Conservation (phyloP, 2,329 filamentous ascomycete species). For the Xylariaceae sp. region DNA sequence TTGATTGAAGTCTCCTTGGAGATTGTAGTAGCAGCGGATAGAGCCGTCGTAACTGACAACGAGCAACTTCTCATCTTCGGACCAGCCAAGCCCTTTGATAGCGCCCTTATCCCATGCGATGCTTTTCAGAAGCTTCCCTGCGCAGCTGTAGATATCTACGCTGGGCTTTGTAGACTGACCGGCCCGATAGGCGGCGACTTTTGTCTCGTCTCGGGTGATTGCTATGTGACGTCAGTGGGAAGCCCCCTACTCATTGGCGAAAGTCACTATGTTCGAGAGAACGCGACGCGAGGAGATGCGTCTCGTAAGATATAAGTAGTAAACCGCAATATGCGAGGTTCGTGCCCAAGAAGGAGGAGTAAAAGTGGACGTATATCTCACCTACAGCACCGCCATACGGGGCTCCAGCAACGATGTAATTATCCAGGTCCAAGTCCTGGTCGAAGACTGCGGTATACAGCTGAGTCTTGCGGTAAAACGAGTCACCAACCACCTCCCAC, state of each 20-base stretch:
- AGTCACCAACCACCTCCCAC: constrained; percentile 91
- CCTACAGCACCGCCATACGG: constrained; percentile 92
- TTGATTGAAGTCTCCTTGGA: constrained; percentile 93
- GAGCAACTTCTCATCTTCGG: constrained; percentile 87
- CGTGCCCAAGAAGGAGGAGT: too few relatives aligned
- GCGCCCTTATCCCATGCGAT: constrained; percentile 90
- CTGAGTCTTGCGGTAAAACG: constrained; percentile 92
- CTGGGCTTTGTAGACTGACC: constrained; percentile 71
- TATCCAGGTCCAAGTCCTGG: constrained; percentile 89
- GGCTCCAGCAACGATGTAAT: constrained; percentile 87
- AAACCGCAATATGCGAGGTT: too few relatives aligned
- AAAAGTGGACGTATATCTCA: constrained; percentile 43
- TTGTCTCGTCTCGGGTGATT: constrained; percentile 83
- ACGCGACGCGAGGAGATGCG: neutral
- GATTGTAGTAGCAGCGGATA: constrained; percentile 83
- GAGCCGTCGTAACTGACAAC: constrained; percentile 87
- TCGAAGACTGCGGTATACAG: constrained; percentile 94
- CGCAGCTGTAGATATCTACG: constrained; percentile 92
- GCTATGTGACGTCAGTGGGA: constrained; percentile 52
- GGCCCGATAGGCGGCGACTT: constrained; percentile 75
- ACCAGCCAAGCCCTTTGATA: constrained; percentile 91
- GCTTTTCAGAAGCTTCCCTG: constrained; percentile 80
- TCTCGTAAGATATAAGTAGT: too few relatives aligned
- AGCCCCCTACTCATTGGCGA: too few relatives aligned
- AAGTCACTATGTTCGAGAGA: neutral